Evolutionary conservation across 1,139 yeast genomes (phyloP), one percentile per base, ranked within the genome.

Genomic region (Candida albicans): DNA sequence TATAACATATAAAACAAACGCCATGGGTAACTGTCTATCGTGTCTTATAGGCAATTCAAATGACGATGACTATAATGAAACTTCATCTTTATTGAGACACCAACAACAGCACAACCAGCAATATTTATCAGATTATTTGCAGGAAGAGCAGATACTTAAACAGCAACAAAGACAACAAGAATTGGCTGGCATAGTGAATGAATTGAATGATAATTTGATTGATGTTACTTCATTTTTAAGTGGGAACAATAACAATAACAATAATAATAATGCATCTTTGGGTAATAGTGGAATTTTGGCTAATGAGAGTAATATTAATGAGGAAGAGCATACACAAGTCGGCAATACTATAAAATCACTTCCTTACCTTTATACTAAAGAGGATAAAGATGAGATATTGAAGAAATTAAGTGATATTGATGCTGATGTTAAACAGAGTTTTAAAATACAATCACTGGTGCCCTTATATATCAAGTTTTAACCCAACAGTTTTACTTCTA

Each of bases 21-120:
- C 11, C 15, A 73, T 77, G 81, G 82, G 81, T 36, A 49, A 62
- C 39, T 76, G 81, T 53, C 61, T 75, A 41, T 76, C 81, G n/a
- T 77, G 81, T 50, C 58, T 77, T 26, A 55, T 65, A 33, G 64
- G 66, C 6, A 51, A 46, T 33, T 59, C 55, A n/a, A 67, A 61
- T 15, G 70, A 70, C 34, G 79, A 73, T 10, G 76, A 70, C 9
- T 52, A 53, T 45, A 66, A 68, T 46, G 78, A 73, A 47, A 58
- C 65, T 18, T 51, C 72, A 0, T 71, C 77, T 4, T 56, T 73
- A 14, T 57, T 73, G 31, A 33, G 51, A 37, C 44, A 41, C 33
- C 49, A 61, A 56, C 40, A 39, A 44, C 65, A 63, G 27, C 31
- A 30, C 24, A 32, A 37, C 11, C 65, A 65, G 37, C 47, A 58